Conservation (phyloP, 768 basidiomycete genomes). For the Brasilioporus rufonigricans region DNA sequence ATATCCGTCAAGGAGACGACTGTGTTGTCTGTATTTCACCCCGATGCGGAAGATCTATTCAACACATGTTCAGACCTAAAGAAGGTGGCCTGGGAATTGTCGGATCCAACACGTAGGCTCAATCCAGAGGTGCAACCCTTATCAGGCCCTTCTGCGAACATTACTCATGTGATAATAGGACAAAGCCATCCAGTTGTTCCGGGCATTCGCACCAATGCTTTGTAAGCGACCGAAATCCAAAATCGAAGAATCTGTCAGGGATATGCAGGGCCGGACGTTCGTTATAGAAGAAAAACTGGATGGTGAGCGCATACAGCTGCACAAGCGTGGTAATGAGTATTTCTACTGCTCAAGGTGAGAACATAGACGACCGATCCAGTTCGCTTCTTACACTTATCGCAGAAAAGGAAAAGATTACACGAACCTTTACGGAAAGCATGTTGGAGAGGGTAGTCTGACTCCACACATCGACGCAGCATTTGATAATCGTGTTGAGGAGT, state of each 20-base stretch:
- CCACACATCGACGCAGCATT: constrained; percentile 81
- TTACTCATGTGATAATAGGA: constrained; percentile 49
- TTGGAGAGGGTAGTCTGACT: constrained; percentile 83
- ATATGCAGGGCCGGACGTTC: constrained; percentile 78
- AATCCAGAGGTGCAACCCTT: constrained; percentile 47
- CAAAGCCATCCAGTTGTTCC: constrained; percentile 78
- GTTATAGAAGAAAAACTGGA: constrained; percentile 97
- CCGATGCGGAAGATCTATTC: constrained; percentile 90
- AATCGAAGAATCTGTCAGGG: constrained; percentile 79
- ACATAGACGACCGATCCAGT: background rate
- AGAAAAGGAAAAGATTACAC: constrained; percentile 93
- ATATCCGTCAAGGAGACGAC: constrained; percentile 95
- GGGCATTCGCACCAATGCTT: constrained; percentile 91
- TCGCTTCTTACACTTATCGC: constrained; percentile 1
- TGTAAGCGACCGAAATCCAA: constrained; percentile 84
- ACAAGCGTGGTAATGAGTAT: constrained; percentile 88
- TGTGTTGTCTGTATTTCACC: constrained; percentile 87
- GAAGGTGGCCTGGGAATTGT: constrained; percentile 87
- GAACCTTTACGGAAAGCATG: constrained; percentile 84
- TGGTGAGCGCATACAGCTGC: constrained; percentile 94
- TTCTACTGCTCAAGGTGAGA: constrained; percentile 86
- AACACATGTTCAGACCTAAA: constrained; percentile 97
- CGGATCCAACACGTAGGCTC: constrained; percentile 68
- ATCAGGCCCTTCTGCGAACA: too few species aligned
- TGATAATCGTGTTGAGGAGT: constrained; percentile 78